A percentile compares a stretch with the other conserved stretches of the same genome.
Conservation (phyloP, 257 asterid species). For the Nemophila menziesii region DNA sequence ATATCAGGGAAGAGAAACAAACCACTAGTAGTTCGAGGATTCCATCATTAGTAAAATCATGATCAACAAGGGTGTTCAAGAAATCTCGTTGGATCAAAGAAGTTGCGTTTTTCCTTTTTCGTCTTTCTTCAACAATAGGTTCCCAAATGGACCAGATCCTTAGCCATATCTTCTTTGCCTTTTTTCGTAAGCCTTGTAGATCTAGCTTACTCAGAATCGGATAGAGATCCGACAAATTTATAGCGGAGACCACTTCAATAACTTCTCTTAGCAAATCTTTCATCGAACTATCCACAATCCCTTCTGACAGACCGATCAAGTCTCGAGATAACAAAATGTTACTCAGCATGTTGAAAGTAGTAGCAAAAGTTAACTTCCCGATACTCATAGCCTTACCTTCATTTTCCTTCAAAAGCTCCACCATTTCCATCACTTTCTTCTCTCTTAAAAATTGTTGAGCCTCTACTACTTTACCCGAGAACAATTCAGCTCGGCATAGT, state of each 20-base stretch:
- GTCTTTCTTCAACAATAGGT: no score
- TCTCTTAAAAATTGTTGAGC: conserved; percentile 10
- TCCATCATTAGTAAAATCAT: no score
- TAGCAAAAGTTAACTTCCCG: conserved; percentile 13
- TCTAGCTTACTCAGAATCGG: not conserved
- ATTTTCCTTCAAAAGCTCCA: no score
- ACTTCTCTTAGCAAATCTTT: not conserved
- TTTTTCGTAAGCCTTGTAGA: not conserved
- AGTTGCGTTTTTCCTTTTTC: no score
- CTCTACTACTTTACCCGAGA: conserved; percentile 21
- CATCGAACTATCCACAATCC: not conserved
- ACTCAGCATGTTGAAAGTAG: conserved; percentile 27
- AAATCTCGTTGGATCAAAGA: no score
- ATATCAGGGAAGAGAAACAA: no score
- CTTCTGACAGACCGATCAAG: no score
- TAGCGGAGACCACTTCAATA: not conserved
- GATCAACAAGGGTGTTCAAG: no score
- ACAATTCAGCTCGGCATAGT: conserved; percentile 22
- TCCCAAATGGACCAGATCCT: no score
- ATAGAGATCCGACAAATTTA: not conserved
- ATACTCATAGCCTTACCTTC: conserved; percentile 14
- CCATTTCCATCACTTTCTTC: no score
- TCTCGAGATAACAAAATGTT: conserved; percentile 20
- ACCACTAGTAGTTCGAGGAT: no score
- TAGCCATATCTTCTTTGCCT: no score